Percentiles rank a stretch among this genome's conserved stretches.
Conservation (phyloP, 2,329 filamentous ascomycete genomes). For the Scortechinia acanthostroma region DNA sequence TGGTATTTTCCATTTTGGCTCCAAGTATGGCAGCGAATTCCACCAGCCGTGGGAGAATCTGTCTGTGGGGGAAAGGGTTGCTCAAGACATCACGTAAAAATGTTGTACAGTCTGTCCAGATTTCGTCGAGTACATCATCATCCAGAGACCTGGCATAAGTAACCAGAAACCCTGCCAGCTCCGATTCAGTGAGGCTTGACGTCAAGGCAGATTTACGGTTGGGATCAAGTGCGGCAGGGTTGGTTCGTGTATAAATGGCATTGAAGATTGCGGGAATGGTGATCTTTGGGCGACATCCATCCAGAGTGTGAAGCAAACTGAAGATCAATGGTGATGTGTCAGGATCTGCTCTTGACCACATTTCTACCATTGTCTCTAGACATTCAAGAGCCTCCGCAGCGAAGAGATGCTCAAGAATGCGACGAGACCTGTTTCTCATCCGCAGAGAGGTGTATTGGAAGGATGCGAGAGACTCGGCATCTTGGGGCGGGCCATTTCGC, state of each 20-base stretch:
- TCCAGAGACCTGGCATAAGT: constrained; percentile 85
- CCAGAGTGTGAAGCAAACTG: constrained; percentile 80
- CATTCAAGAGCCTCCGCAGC: constrained; percentile 87
- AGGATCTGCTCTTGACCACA: constrained; percentile 60
- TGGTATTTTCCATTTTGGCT: constrained; percentile 94
- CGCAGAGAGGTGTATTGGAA: constrained; percentile 85
- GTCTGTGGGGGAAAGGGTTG: constrained; percentile 90
- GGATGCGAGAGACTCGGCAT: constrained; percentile 67
- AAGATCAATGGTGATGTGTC: constrained; percentile 44
- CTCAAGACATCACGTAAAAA: constrained; percentile 84
- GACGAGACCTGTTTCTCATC: constrained; percentile 80
- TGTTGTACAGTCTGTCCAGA: constrained; percentile 88
- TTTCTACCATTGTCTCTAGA: constrained; percentile 79
- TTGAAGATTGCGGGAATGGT: constrained; percentile 93
- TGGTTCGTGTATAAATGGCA: constrained; percentile 88
- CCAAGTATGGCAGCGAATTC: constrained; percentile 86
- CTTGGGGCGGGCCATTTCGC: constrained; percentile 44
- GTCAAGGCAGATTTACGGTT: constrained; percentile 81
- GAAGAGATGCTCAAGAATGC: constrained; percentile 87
- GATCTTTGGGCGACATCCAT: constrained; percentile 83
- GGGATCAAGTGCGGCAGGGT: constrained; percentile 71
- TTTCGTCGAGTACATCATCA: constrained; percentile 96
- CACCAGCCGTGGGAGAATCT: constrained; percentile 77
- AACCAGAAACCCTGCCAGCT: constrained; percentile 81
- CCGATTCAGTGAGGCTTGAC: constrained; percentile 73